Percentiles rank a stretch among this genome's conserved stretches.
Conservation (phyloP, 169 alveolate genomes). For the Cryptosporidium xiaoi region DNA sequence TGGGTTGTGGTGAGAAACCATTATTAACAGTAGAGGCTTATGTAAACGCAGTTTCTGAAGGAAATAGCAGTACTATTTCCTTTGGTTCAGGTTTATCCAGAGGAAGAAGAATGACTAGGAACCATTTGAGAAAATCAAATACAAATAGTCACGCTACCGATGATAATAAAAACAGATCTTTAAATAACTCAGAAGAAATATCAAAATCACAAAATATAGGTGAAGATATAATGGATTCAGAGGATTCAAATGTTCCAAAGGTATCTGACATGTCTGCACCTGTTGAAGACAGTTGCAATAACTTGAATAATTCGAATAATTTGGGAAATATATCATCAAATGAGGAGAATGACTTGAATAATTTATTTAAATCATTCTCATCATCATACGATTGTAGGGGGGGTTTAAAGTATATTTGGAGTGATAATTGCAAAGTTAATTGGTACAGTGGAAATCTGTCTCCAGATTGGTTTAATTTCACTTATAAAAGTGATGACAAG, state of each 20-base stretch:
- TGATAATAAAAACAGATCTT: not conserved
- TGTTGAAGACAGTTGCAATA: constrained; percentile 17
- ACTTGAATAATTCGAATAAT: constrained; percentile 25
- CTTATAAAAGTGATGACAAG: too few species aligned
- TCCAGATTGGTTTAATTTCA: constrained; percentile 60
- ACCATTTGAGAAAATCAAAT: constrained; percentile 47
- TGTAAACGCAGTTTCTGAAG: constrained; percentile 68
- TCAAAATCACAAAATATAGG: constrained; percentile 10
- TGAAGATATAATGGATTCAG: constrained; percentile 37
- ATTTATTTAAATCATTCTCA: constrained; percentile 37
- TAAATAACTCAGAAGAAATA: not conserved
- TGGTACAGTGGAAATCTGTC: constrained; percentile 62
- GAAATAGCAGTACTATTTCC: constrained; percentile 16
- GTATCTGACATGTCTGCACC: constrained; percentile 5
- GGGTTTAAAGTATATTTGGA: constrained; percentile 62
- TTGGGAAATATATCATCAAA: constrained; percentile 32
- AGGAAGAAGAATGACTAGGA: constrained; percentile 72
- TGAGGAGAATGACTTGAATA: constrained; percentile 57
- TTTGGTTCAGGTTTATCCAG: constrained; percentile 36
- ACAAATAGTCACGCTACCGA: constrained; percentile 13
- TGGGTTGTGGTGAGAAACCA: constrained; percentile 31
- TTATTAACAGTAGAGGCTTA: constrained; percentile 63
- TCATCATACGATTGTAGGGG: constrained; percentile 69
- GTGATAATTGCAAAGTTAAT: constrained; percentile 66
- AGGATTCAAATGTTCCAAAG: constrained; percentile 48